These are phyloP conservation scores for Nannizziopsis barbatae DNA, from an alignment of 2,329 filamentous ascomycete species.

Conservation along the genomic window DNA sequence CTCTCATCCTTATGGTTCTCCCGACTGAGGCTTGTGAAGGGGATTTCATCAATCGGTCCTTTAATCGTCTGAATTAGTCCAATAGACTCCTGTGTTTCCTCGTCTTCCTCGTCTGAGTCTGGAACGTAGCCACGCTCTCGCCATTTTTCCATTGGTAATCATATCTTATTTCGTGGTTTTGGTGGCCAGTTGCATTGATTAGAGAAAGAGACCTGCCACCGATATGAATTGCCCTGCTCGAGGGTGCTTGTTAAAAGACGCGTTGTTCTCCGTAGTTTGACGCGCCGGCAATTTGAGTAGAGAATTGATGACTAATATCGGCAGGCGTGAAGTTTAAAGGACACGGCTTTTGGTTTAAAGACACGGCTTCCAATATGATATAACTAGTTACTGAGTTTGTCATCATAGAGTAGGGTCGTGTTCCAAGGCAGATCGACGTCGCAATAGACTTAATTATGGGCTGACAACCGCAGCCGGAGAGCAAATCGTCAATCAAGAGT, in stretches of 20 bases:
- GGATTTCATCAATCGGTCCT: background rate
- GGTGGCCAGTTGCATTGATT: background rate
- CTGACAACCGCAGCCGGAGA: no score
- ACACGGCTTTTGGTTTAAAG: no score
- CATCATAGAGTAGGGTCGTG: no score
- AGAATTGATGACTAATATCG: background rate
- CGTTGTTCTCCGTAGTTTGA: no score
- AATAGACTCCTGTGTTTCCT: conserved; percentile 25
- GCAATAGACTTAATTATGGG: no score
- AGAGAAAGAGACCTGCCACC: background rate
- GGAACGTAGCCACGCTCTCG: conserved; percentile 42
- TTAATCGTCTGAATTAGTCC: conserved; percentile 2
- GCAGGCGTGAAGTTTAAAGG: no score
- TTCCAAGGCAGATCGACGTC: no score
- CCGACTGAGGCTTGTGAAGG: background rate
- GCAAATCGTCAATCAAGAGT: no score
- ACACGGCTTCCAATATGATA: no score
- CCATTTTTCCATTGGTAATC: conserved; percentile 37
- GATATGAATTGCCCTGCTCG: no score
- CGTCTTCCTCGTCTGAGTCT: conserved; percentile 40
- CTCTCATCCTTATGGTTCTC: background rate
- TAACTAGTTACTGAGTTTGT: no score
- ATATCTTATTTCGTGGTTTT: conserved; percentile 6
- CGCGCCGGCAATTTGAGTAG: background rate
- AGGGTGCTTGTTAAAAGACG: no score